Conservation (phyloP, 176 grass and related monocot genomes). For the Triticum dicoccoides region DNA sequence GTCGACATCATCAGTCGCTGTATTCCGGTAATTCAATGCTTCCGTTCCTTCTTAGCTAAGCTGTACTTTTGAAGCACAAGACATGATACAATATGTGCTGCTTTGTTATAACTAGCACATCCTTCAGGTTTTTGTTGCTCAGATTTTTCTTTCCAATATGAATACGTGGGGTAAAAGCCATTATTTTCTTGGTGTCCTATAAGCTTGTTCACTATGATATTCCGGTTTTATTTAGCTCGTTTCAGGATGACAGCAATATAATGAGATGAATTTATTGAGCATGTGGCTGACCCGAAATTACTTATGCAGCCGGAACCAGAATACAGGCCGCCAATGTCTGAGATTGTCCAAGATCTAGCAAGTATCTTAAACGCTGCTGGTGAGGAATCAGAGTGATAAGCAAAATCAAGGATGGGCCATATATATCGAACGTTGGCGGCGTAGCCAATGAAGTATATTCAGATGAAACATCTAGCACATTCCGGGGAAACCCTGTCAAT, state of each 20-base stretch:
- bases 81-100: neutral
- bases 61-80: constrained; percentile 14
- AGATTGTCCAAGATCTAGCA: constrained; percentile 68
- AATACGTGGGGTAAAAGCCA: constrained; percentile 6
- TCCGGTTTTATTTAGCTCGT: neutral
- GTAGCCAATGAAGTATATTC: neutral
- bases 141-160: neutral
- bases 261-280: neutral
- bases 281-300: constrained; percentile 26
- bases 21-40: constrained; percentile 50
- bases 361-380: constrained; percentile 31
- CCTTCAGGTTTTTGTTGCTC: constrained; percentile 10
- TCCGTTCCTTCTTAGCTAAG: neutral
- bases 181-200: neutral
- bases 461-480: constrained; percentile 3
- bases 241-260: neutral
- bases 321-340: constrained; percentile 72
- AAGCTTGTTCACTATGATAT: neutral
- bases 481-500: constrained; percentile 2
- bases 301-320: constrained; percentile 57
- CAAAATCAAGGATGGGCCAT: constrained; percentile 5
- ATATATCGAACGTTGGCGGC: neutral
- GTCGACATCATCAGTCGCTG: constrained; percentile 83
- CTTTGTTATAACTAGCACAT: constrained; percentile 23
- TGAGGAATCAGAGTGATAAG: constrained; percentile 34